phyloP scores from a whole-genome alignment of 257 asterid genomes.

The Salvia miltiorrhiza region DNA sequence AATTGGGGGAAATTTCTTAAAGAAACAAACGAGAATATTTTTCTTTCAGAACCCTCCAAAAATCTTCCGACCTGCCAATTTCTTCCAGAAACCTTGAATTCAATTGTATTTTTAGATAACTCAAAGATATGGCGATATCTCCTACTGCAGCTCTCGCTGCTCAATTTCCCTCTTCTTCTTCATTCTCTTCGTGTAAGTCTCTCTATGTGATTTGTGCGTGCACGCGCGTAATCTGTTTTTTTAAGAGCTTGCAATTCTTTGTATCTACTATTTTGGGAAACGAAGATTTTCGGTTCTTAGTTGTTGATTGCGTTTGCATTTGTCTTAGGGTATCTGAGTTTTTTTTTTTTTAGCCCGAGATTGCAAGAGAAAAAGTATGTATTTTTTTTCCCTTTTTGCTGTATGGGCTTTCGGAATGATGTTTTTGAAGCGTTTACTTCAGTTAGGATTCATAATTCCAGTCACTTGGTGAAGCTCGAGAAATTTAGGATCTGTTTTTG shows the following conservation, averaged over 20 bases:
- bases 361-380: background rate
- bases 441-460: background rate
- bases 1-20: background rate
- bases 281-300: background rate
- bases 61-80: background rate
- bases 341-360: background rate
- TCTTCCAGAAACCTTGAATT: slow-evolving; percentile 12
- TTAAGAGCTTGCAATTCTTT: background rate
- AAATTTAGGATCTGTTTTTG: background rate
- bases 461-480: background rate
- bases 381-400: background rate
- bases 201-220: background rate
- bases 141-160: slow-evolving; percentile 35
- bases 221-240: background rate
- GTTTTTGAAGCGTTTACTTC: slow-evolving; percentile 3
- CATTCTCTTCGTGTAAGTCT: slow-evolving; percentile 34
- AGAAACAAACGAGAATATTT: background rate
- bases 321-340: background rate
- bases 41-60: slow-evolving; percentile 7
- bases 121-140: slow-evolving; percentile 37
- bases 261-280: background rate
- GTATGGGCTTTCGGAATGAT: slow-evolving; percentile 1
- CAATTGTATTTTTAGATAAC: background rate
- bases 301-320: background rate
- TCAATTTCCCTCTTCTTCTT: slow-evolving; percentile 34